These are phyloP conservation scores for Candida sp. DNA, from an alignment of 1,139 yeast genomes.

Conservation along the genomic window DNA sequence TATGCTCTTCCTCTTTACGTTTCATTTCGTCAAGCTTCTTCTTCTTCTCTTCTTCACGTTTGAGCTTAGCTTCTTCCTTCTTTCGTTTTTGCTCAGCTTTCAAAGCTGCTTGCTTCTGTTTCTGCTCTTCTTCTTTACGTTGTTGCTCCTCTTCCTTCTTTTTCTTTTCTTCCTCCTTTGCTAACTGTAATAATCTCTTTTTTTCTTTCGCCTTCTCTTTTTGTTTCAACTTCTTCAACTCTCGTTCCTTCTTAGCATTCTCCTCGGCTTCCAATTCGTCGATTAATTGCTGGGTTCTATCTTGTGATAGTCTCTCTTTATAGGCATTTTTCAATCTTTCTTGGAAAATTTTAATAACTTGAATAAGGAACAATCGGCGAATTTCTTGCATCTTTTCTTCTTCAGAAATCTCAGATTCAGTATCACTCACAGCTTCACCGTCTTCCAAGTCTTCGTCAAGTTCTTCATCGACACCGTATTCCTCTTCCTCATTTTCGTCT, in stretches of 20 bases:
- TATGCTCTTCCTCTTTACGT: slow-evolving; percentile 46
- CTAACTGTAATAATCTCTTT: slow-evolving; percentile 64
- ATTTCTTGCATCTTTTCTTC: slow-evolving; percentile 74
- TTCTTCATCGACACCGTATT: slow-evolving; percentile 28
- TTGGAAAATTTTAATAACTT: slow-evolving; percentile 73
- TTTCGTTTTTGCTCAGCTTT: slow-evolving; percentile 42
- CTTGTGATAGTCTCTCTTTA: slow-evolving; percentile 71
- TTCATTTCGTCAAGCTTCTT: slow-evolving; percentile 37
- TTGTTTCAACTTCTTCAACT: slow-evolving; percentile 66
- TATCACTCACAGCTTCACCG: slow-evolving; percentile 29
- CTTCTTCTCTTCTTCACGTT: slow-evolving; percentile 54
- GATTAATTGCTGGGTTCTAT: slow-evolving; percentile 65
- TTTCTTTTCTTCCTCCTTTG: slow-evolving; percentile 72
- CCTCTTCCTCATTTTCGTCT: slow-evolving; percentile 26
- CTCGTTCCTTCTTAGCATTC: slow-evolving; percentile 63
- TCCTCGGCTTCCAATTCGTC: slow-evolving; percentile 82
- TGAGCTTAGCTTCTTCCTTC: slow-evolving; percentile 47
- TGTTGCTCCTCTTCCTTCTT: slow-evolving; percentile 54
- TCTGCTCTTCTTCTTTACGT: slow-evolving; percentile 33
- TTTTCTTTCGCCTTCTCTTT: slow-evolving; percentile 79
- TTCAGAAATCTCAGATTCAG: slow-evolving; percentile 49
- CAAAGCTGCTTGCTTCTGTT: slow-evolving; percentile 31
- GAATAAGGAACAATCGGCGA: slow-evolving; percentile 66
- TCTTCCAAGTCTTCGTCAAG: slow-evolving; percentile 30
- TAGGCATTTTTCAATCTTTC: slow-evolving; percentile 69